A percentile compares a stretch with the other conserved stretches of the same genome.
Conservation (phyloP, 805 yeast species). For the Suhomyces sp. region DNA sequence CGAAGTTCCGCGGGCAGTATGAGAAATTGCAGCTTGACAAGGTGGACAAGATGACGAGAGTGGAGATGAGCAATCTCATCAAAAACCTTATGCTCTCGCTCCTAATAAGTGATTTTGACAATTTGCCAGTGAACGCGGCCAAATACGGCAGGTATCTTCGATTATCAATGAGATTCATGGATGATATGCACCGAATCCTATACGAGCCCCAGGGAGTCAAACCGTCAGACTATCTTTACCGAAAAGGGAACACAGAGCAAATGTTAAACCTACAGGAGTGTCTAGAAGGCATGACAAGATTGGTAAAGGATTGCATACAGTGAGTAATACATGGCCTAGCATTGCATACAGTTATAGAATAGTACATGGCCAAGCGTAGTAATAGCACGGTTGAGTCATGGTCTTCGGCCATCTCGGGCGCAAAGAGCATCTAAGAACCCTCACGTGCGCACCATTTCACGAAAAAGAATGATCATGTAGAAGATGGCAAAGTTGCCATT, state of each 20-base stretch:
- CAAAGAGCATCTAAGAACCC: not conserved
- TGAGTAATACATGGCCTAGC: not conserved
- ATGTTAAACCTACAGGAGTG: conserved; percentile 19
- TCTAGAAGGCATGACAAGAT: conserved; percentile 23
- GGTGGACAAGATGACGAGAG: conserved; percentile 27
- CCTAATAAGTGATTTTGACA: conserved; percentile 28
- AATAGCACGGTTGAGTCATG: not conserved
- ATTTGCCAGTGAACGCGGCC: conserved; percentile 24
- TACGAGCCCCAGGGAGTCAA: conserved; percentile 18
- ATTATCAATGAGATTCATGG: conserved; percentile 26
- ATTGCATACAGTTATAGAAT: not conserved
- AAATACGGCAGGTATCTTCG: conserved; percentile 27
- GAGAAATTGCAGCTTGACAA: conserved; percentile 22
- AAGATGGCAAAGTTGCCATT: not conserved
- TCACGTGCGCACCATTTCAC: not conserved
- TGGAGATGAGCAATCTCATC: conserved; percentile 28
- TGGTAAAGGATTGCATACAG: not conserved
- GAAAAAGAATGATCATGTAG: not conserved
- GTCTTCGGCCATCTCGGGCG: not conserved
- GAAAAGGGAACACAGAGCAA: conserved; percentile 11
- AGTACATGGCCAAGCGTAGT: not conserved
- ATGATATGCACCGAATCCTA: conserved; percentile 26
- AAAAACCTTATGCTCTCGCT: conserved; percentile 35
- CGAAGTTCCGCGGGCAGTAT: conserved; percentile 23
- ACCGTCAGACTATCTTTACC: conserved; percentile 27